These are phyloP conservation scores for Hanseniaspora clermontiae DNA, from an alignment of 805 yeast genomes.

Conservation along the genomic window DNA sequence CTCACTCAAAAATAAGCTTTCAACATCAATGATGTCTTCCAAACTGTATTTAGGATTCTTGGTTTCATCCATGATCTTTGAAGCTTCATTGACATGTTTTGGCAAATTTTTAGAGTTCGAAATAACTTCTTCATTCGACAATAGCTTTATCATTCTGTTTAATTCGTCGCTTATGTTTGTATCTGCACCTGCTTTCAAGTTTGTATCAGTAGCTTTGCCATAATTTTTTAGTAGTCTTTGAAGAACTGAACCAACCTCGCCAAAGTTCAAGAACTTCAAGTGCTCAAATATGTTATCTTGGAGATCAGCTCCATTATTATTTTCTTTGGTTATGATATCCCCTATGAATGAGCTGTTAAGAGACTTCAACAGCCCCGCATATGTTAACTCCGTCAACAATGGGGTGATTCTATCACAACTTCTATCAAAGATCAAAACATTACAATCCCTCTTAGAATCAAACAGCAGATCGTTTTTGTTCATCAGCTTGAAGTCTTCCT, in stretches of 20 bases:
- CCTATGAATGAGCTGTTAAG: slow-evolving; percentile 38
- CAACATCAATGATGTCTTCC: slow-evolving; percentile 8
- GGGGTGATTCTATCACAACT: slow-evolving; percentile 62
- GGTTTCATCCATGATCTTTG: slow-evolving; percentile 25
- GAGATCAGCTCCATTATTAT: slow-evolving; percentile 25
- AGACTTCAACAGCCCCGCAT: slow-evolving; percentile 73
- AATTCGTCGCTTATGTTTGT: background rate
- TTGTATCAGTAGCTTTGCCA: slow-evolving; percentile 10
- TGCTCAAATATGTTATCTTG: slow-evolving; percentile 16
- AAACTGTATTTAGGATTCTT: background rate
- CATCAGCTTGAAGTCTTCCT: slow-evolving; percentile 27
- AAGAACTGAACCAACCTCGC: slow-evolving; percentile 60
- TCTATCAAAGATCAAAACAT: slow-evolving; percentile 68
- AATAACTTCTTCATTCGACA: slow-evolving; percentile 10
- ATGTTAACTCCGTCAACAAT: slow-evolving; percentile 62
- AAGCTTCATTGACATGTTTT: slow-evolving; percentile 9
- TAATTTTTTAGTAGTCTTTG: slow-evolving; percentile 37
- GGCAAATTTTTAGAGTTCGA: slow-evolving; percentile 9
- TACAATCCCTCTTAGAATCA: slow-evolving; percentile 38
- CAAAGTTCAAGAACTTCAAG: slow-evolving; percentile 60
- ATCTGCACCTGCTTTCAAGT: background rate
- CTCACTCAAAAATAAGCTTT: slow-evolving; percentile 10
- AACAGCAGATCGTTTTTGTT: background rate
- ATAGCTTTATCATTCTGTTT: slow-evolving; percentile 6
- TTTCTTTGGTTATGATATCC: slow-evolving; percentile 23